Conservation (phyloP, 2,329 filamentous ascomycete species). For the Shiraia sp. region DNA sequence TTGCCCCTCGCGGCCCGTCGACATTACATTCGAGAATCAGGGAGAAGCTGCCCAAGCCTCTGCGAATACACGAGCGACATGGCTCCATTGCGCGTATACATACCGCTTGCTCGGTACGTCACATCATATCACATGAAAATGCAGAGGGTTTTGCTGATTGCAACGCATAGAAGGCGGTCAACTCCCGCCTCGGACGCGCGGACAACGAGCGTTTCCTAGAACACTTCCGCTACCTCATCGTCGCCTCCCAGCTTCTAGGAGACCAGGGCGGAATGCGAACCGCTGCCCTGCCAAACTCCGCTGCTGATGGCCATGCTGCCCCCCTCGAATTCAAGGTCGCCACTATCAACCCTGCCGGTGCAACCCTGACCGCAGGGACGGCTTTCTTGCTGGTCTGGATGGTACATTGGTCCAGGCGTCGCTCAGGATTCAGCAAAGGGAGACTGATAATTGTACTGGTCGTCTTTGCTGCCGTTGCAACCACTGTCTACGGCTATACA, state of each 20-base stretch:
- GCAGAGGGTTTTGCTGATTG: constrained; percentile 16
- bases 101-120: constrained; percentile 43
- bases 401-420: constrained; percentile 69
- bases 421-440: constrained; percentile 60
- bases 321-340: constrained; percentile 45
- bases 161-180: constrained; percentile 65
- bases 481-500: constrained; percentile 71
- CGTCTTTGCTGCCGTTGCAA: constrained; percentile 57
- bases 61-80: constrained; percentile 45
- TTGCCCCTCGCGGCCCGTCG: constrained; percentile 56
- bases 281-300: constrained; percentile 32
- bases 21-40: constrained; percentile 54
- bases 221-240: constrained; percentile 89
- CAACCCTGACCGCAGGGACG: constrained; percentile 64
- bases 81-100: constrained; percentile 45
- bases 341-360: constrained; percentile 65
- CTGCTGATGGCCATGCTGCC: constrained; percentile 23
- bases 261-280: constrained; percentile 54
- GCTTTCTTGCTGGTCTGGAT: constrained; percentile 68
- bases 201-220: constrained; percentile 88
- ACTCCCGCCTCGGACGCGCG: constrained; percentile 71
- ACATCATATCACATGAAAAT: neutral
- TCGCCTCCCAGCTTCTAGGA: constrained; percentile 85
- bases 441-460: constrained; percentile 52
- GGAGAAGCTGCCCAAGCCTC: constrained; percentile 54